A percentile compares a stretch with the other conserved stretches of the same genome.
Evolutionary conservation across 345 rosid species (phyloP).

Genomic region (Acer yangbiense): DNA sequence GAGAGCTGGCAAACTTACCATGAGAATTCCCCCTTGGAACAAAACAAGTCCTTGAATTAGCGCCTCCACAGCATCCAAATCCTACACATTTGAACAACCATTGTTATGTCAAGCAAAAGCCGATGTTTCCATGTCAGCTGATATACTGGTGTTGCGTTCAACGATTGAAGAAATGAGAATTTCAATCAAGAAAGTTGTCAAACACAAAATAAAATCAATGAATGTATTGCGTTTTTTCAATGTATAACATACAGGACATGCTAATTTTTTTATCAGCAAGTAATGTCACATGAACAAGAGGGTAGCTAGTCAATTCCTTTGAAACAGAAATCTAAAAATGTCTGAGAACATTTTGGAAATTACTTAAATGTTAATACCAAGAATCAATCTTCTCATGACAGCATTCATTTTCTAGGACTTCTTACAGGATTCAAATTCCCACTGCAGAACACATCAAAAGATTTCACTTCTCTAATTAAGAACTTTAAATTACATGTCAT

Average conservation of each 20-base stretch:
- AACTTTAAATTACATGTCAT: not conserved
- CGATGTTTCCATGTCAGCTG: not conserved
- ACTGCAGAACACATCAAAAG: not conserved
- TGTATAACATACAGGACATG: not conserved
- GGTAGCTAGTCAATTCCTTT: not conserved
- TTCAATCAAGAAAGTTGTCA: too few relatives aligned
- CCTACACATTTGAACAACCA: conserved; percentile 49
- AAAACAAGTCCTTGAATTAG: conserved; percentile 95
- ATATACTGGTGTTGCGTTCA: too few relatives aligned
- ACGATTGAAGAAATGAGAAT: too few relatives aligned
- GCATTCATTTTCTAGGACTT: not conserved
- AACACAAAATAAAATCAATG: too few relatives aligned
- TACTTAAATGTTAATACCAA: not conserved
- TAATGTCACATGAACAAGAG: not conserved
- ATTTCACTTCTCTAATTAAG: not conserved
- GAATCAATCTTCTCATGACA: not conserved
- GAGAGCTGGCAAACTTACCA: conserved; percentile 49
- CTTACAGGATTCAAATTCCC: not conserved
- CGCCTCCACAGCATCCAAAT: conserved; percentile 99
- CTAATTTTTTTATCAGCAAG: not conserved
- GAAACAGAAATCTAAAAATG: too few relatives aligned
- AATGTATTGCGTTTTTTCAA: too few relatives aligned
- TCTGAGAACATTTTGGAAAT: not conserved
- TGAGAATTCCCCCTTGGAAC: conserved; percentile 96
- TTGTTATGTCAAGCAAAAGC: conserved; percentile 6